phyloP scores from a whole-genome alignment of 108 stramenopile genomes.

The Cyclotella distinguenda region DNA sequence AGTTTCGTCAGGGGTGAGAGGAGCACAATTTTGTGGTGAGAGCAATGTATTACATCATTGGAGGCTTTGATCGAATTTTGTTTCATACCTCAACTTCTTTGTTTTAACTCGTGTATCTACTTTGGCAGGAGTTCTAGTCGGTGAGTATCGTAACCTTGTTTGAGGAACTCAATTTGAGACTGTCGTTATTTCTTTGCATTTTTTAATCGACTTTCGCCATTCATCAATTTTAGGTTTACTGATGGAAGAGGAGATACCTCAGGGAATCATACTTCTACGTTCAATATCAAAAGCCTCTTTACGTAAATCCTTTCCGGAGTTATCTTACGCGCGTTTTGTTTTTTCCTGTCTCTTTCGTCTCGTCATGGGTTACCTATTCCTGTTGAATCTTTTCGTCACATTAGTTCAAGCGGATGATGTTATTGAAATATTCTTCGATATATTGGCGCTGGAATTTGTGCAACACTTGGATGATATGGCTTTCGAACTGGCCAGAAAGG shows the following conservation, averaged over 20 bases:
- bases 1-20: not conserved
- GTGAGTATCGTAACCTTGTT: not conserved
- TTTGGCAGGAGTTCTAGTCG: not conserved
- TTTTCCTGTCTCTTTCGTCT: slow-evolving; percentile 8
- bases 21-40: slow-evolving; percentile 19
- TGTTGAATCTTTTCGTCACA: slow-evolving; percentile 16
- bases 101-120: not conserved
- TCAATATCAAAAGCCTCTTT: not conserved
- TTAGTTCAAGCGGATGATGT: slow-evolving; percentile 17
- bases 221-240: not conserved
- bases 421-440: slow-evolving; percentile 25
- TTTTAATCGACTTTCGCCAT: not conserved
- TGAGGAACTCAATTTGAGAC: too few relatives aligned
- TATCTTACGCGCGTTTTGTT: slow-evolving; percentile 5
- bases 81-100: not conserved
- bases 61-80: not conserved
- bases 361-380: slow-evolving; percentile 14
- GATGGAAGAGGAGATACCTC: slow-evolving; percentile 14
- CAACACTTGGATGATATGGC: slow-evolving; percentile 20
- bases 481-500: slow-evolving; percentile 8
- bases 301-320: not conserved
- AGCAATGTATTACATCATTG: not conserved
- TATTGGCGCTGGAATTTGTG: slow-evolving; percentile 17
- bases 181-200: too few relatives aligned
- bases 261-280: slow-evolving; percentile 2